Evolutionary conservation across 225 moss, liverwort and hornwort genomes (phyloP).

Genomic region (Rhytidiadelphus loreus): DNA sequence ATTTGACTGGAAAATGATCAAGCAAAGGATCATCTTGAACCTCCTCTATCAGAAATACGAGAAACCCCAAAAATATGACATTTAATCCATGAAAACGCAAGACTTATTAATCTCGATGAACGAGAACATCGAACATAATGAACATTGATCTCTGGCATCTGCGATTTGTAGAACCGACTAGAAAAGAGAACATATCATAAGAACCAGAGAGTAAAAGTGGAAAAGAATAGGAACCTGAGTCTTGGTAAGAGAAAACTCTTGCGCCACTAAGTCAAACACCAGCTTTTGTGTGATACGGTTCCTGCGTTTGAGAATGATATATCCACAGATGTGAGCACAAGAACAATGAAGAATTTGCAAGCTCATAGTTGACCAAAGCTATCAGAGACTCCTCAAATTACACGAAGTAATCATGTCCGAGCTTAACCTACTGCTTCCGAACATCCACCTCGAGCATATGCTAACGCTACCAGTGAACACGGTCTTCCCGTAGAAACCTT

Average conservation of each 20-base stretch:
- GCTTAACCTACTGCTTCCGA: not conserved
- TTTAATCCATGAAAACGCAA: not conserved
- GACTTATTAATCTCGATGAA: not conserved
- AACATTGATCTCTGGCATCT: not conserved
- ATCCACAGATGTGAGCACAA: not conserved
- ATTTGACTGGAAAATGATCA: not conserved
- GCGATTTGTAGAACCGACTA: not conserved
- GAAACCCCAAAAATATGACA: not conserved
- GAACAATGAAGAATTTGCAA: not conserved
- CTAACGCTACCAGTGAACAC: not conserved
- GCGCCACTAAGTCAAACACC: slow-evolving; percentile 80
- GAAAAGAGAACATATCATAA: not conserved
- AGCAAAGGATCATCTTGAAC: not conserved
- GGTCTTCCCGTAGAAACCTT: not conserved
- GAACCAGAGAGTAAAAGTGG: not conserved
- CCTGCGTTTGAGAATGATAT: slow-evolving; percentile 20
- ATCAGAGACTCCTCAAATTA: not conserved
- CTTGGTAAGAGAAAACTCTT: slow-evolving; percentile 61
- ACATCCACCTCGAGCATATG: not conserved
- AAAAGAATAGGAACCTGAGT: slow-evolving; percentile 46
- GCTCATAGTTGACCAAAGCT: not conserved
- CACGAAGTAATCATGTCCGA: not conserved
- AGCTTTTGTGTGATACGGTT: slow-evolving; percentile 80
- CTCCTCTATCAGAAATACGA: not conserved
- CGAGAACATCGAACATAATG: not conserved